Base-by-base conservation (phyloP, 306 rosid species). In the Prunus mongolica region DNA sequence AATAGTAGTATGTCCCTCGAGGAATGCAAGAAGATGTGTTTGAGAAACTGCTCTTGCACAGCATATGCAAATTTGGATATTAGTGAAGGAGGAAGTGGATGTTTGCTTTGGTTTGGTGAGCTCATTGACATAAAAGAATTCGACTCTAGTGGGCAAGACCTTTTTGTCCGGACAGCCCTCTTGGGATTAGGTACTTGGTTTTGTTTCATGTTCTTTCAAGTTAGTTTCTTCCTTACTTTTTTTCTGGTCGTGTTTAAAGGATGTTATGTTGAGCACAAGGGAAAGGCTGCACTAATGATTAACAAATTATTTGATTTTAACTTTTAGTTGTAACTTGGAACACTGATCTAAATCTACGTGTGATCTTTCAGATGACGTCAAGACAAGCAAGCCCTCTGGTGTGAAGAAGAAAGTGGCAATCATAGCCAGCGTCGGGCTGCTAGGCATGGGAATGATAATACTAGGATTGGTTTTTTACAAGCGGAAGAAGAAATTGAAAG, bases 11-110 rank as follows among this genome's bases (percentile, higher is more conserved):
- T 88, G 84, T 69, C 18, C 22, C 78, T 85, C 2, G n/a, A 58
- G 4, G 86, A 85, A 41, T 88, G 96, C 60, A 79, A 66, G 72
- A 72, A 20, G 0, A 64, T 47, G 55, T 88, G 92, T 70, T 78
- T 83, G 67, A 65, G 27, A 51, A 79, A 88, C 45, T 88, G 92
- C 62, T 73, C 86, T 3, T 91, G 93, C 69, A 75, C 62, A 52
- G 93, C 89, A 24, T 91, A 80, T 67, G 72, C 88, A 3, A 80
- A 84, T 41, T 22, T 69, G 4, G 86, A 87, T 81, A 69, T 75
- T 9, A 77, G 82, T 11, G 90, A 69, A 68, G 79, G 28, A 9
- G 93, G 91, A 3, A 85, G 80, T 75, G 96, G 96, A 4, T 91
- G 93, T 61, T 74, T 68, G 27, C 63, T 84, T 24, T 87, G 93